Evolutionary conservation across 1,284 basidiomycete genomes (phyloP).

Genomic region (Moesziomyces sp.): DNA sequence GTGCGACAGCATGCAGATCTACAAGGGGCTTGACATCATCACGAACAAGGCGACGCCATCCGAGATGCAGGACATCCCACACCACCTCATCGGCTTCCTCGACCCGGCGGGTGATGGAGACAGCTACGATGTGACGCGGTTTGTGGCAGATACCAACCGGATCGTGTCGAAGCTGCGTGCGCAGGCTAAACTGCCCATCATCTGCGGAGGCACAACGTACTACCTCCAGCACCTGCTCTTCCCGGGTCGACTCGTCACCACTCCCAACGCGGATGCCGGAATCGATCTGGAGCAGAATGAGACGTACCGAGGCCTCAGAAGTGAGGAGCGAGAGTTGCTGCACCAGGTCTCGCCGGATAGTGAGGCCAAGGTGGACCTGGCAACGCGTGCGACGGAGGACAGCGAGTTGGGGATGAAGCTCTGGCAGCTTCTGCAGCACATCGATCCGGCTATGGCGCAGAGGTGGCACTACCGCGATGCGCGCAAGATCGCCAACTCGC

Average conservation of each 20-base stretch:
- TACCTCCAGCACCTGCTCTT: slow-evolving; percentile 89
- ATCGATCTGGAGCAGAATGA: slow-evolving; percentile 5
- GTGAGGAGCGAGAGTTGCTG: slow-evolving; percentile 9
- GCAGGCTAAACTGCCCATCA: slow-evolving; percentile 76
- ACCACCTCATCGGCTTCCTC: slow-evolving; percentile 89
- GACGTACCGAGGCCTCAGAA: slow-evolving; percentile 1
- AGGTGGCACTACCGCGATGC: slow-evolving; percentile 97
- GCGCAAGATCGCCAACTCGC: slow-evolving; percentile 84
- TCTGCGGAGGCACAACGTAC: slow-evolving; percentile 95
- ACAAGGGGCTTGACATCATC: slow-evolving; percentile 90
- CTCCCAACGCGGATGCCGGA: not conserved
- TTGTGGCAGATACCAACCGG: slow-evolving; percentile 65
- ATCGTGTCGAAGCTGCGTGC: slow-evolving; percentile 11
- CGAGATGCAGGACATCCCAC: slow-evolving; percentile 84
- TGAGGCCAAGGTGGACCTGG: slow-evolving; percentile 13
- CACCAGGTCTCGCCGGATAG: slow-evolving; percentile 1
- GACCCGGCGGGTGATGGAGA: slow-evolving; percentile 78
- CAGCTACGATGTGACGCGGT: slow-evolving; percentile 73
- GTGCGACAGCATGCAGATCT: slow-evolving; percentile 98
- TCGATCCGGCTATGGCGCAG: slow-evolving; percentile 81
- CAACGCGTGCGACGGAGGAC: slow-evolving; percentile 2
- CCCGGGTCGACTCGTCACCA: slow-evolving; percentile 67
- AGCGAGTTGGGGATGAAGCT: slow-evolving; percentile 69
- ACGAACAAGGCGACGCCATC: slow-evolving; percentile 89
- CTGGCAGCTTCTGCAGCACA: slow-evolving; percentile 75